phyloP scores from a whole-genome alignment of 116 monocot species.

The Posidonia oceanica region DNA sequence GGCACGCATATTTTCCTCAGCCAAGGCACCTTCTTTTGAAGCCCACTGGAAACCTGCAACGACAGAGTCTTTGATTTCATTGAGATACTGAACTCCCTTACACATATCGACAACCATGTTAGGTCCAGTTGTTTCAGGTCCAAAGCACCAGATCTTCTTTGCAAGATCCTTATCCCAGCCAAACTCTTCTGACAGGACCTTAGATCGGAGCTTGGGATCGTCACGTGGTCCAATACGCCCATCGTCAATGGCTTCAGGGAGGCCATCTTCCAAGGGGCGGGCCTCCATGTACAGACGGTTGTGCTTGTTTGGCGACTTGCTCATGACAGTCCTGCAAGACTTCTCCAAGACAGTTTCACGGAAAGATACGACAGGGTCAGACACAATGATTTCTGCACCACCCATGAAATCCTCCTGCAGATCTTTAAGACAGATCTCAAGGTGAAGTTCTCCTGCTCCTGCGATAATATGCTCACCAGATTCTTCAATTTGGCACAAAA shows the following conservation, averaged over 20 bases:
- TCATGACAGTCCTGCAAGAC: constrained; percentile 20
- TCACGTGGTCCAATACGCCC: constrained; percentile 22
- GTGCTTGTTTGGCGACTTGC: constrained; percentile 35
- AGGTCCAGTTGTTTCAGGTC: constrained; percentile 26
- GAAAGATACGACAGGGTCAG: constrained; percentile 25
- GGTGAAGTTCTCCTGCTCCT: constrained; percentile 29
- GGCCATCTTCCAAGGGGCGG: constrained; percentile 22
- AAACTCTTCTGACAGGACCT: constrained; percentile 25
- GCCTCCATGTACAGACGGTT: constrained; percentile 33
- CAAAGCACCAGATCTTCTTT: constrained; percentile 35
- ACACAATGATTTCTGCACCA: constrained; percentile 20
- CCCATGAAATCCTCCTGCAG: constrained; percentile 30
- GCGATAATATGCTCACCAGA: constrained; percentile 30
- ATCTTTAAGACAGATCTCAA: constrained; percentile 29
- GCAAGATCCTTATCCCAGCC: constrained; percentile 34
- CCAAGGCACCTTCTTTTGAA: constrained; percentile 30
- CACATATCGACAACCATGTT: constrained; percentile 37
- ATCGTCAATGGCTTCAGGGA: constrained; percentile 23
- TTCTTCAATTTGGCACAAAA: constrained; percentile 18
- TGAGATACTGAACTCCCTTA: constrained; percentile 34
- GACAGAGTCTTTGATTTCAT: constrained; percentile 32
- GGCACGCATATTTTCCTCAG: constrained; percentile 34
- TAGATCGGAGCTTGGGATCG: constrained; percentile 19
- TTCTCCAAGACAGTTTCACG: constrained; percentile 27
- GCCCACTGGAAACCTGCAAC: constrained; percentile 46